Percentiles rank a stretch among this genome's conserved stretches.
These are phyloP conservation scores for Ichthyophthirius multifiliis DNA, from an alignment of 169 alveolate genomes.

Conservation along the genomic window DNA sequence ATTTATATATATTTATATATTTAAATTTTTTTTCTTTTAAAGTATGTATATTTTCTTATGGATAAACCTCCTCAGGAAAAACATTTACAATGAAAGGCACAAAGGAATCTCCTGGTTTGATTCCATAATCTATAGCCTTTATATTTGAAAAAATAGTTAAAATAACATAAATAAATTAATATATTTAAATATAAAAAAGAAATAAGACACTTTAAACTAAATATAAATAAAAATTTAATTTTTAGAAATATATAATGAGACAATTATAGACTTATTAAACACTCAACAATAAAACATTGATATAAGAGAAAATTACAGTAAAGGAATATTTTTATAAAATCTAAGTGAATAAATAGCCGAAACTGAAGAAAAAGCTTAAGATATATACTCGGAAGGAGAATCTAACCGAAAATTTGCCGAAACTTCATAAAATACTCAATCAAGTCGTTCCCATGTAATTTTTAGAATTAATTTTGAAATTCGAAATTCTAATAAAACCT, in stretches of 20 bases:
- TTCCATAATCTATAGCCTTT: constrained; percentile 39
- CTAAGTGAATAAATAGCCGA: constrained; percentile 33
- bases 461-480: constrained; percentile 47
- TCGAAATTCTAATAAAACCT: constrained; percentile 33
- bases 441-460: constrained; percentile 43
- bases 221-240: constrained; percentile 18
- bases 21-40: no score
- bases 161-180: neutral
- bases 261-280: constrained; percentile 17
- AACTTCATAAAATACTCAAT: constrained; percentile 38
- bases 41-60: constrained; percentile 27
- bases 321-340: constrained; percentile 39
- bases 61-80: constrained; percentile 35
- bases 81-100: constrained; percentile 62
- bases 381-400: constrained; percentile 46
- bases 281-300: neutral
- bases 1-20: neutral
- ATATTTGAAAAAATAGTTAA: constrained; percentile 19
- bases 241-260: constrained; percentile 30
- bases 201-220: neutral
- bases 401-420: constrained; percentile 44
- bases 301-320: neutral
- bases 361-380: constrained; percentile 37
- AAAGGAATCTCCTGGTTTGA: constrained; percentile 44
- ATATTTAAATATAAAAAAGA: neutral